Conservation (phyloP, 495 filamentous ascomycete species). For the Hyaloscypha finlandica region DNA sequence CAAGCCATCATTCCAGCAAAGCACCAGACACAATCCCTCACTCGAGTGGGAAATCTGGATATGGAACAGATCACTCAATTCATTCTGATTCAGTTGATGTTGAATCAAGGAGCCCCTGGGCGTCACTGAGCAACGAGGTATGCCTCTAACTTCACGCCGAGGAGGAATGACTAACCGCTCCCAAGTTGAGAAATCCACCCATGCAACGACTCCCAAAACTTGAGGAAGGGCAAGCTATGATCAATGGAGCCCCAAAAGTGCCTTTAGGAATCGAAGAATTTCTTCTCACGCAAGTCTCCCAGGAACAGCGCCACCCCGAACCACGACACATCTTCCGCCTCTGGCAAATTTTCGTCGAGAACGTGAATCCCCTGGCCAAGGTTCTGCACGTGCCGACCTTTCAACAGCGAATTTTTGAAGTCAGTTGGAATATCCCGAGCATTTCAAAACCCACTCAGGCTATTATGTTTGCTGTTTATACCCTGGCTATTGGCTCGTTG, state of each 20-base stretch:
- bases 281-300: neutral
- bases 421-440: conserved; percentile 36
- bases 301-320: neutral
- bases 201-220: conserved; percentile 1
- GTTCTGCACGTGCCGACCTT: conserved; percentile 51
- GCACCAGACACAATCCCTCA: neutral
- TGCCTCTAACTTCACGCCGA: neutral
- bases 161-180: neutral
- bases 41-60: neutral
- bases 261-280: neutral
- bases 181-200: neutral
- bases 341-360: conserved; percentile 56
- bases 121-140: neutral
- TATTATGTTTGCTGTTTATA: conserved; percentile 54
- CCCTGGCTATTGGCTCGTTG: conserved; percentile 40
- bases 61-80: neutral
- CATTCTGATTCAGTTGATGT: neutral
- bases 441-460: conserved; percentile 43
- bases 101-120: neutral
- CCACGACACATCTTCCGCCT: conserved; percentile 38
- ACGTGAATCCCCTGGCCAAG: conserved; percentile 52
- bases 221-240: neutral
- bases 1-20: neutral
- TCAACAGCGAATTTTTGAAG: conserved; percentile 47
- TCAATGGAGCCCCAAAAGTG: neutral